Conservation (phyloP, 176 grass and related monocot species). For the Aegilops speltoides region DNA sequence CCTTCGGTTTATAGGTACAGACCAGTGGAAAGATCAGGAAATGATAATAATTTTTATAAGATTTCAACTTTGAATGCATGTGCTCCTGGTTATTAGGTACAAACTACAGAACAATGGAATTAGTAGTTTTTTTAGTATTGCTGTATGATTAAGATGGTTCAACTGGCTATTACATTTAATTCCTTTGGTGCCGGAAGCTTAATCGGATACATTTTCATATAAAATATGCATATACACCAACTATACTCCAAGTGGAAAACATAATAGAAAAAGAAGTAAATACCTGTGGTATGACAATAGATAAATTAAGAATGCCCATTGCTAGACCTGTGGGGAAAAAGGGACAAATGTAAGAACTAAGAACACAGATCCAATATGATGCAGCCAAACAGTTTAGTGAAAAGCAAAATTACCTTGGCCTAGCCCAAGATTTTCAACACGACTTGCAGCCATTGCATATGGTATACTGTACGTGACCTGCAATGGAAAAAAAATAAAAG, state of each 20-base stretch:
- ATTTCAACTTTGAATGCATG: not conserved
- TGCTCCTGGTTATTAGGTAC: not conserved
- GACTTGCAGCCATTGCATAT: conserved; percentile 85
- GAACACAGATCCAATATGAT: conserved; percentile 4
- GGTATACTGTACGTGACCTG: conserved; percentile 99
- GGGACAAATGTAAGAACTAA: conserved; percentile 21
- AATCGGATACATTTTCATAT: not conserved
- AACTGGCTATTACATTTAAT: not conserved
- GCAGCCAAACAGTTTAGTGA: not conserved
- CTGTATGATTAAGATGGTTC: not conserved
- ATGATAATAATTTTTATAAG: not conserved
- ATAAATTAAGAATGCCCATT: conserved; percentile 95
- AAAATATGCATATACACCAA: not conserved
- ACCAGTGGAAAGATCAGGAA: not conserved
- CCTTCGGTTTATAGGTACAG: not conserved
- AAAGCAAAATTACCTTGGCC: conserved; percentile 66
- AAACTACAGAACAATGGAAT: not conserved
- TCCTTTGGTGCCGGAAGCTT: not conserved
- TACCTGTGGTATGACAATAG: conserved; percentile 96
- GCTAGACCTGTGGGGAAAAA: conserved; percentile 61
- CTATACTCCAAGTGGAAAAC: not conserved
- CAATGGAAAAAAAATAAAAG: conserved; percentile 31
- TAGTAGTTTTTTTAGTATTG: not conserved
- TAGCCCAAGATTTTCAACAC: conserved; percentile 83
- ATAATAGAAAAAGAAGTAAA: conserved; percentile 1